phyloP scores from a whole-genome alignment of 768 basidiomycete species.

The Boletellus emodensis region DNA sequence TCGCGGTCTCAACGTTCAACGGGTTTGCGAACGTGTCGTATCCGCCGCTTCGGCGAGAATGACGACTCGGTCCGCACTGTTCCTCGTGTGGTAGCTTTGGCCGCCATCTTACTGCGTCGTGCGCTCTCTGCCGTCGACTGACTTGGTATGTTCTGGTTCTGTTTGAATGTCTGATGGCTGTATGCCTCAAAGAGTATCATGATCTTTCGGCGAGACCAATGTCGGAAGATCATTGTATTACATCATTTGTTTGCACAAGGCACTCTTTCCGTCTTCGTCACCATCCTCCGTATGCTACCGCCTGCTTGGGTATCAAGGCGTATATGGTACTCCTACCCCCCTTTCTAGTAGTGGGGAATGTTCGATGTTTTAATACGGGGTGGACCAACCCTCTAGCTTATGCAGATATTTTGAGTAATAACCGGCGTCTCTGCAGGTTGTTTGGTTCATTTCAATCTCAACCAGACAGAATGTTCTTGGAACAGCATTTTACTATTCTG shows the following conservation, averaged over 20 bases:
- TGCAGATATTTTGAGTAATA: neutral
- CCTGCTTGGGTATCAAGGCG: slow-evolving; percentile 2
- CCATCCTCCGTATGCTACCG: slow-evolving; percentile 9
- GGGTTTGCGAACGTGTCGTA: neutral
- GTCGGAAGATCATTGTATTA: neutral
- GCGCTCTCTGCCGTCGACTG: no score
- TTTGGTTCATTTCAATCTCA: slow-evolving; percentile 24
- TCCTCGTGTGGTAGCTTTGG: no score
- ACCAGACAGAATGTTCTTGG: slow-evolving; percentile 25
- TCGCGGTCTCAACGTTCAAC: no score
- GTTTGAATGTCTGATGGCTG: no score
- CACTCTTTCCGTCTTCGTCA: neutral
- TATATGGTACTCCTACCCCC: slow-evolving; percentile 3
- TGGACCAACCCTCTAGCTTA: slow-evolving; percentile 8
- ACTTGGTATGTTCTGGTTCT: no score
- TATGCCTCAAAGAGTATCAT: no score
- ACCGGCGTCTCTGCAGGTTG: slow-evolving; percentile 16
- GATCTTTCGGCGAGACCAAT: no score
- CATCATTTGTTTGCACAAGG: neutral
- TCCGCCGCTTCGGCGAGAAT: no score
- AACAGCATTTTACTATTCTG: slow-evolving; percentile 29
- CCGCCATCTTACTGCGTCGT: no score
- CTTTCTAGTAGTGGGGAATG: slow-evolving; percentile 19
- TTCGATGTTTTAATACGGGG: slow-evolving; percentile 14
- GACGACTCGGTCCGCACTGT: no score